Evolutionary conservation across 805 yeast genomes (phyloP), one percentile per base, ranked within the genome.

Genomic region (Suhomyces pyralidae): DNA sequence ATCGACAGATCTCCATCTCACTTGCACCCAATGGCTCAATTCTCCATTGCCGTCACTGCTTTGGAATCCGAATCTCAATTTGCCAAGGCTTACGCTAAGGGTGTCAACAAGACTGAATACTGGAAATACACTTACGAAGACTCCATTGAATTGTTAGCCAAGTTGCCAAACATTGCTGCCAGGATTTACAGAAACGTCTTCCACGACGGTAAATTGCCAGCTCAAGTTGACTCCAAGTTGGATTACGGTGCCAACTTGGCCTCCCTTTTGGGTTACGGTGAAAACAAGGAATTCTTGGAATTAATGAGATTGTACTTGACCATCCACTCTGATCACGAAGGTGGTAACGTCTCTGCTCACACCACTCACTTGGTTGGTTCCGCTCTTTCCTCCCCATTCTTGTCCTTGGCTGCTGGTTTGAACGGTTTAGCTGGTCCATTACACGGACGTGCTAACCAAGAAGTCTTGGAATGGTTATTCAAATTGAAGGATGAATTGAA

Each of bases 401-500:
- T 88, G 61, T 83, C 90, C 46, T 84, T 84, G 61, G 78, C 90
- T 52, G 90, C 94, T 40, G 94, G 94, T 60, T 76, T 88, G 59
- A 83, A 84, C 70, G 96, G 96, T 62, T 77, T 88, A 56, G 94
- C 96, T 32, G 96, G 96, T 58, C 94, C 96, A 54, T 77, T 88
- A 62, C 96, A 88, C 71, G 94, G 94, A 32, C 78, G 88, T 60
- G 96, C 94, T 54, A 87, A 88, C 69, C 96, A 88, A 72, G 94
- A 88, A 72, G 94, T 88, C 51, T 83, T 88, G 58, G 81, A 86
- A 66, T 88, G 87, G 76, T 80, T 87, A 61, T 74, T 83, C 66
- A 81, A 80, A 61, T 81, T 86, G 85, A 78, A 79, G 69, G 80
- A 80, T 63, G 77, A 77, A 58, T 78, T 87, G 65, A 79, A 84